These are phyloP conservation scores for Penicillium pancosmium DNA, from an alignment of 495 filamentous ascomycete species.

Conservation along the genomic window DNA sequence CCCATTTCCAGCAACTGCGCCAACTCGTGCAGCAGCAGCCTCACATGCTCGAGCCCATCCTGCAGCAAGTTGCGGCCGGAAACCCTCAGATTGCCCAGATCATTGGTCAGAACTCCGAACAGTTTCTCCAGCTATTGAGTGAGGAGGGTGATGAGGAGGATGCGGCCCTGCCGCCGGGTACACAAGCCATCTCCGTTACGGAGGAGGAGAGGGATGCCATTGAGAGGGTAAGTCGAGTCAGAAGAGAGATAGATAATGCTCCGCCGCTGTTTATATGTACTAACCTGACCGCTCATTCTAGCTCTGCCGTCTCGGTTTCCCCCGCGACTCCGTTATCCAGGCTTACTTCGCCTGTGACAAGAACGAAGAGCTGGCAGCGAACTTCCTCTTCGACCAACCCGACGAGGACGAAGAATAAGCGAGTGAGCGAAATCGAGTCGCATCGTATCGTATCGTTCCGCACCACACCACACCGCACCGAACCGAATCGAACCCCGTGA, in stretches of 20 bases:
- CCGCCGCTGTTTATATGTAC: not conserved
- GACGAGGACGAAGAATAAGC: conserved; percentile 75
- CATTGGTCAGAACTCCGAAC: conserved; percentile 87
- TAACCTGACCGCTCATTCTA: conserved; percentile 48
- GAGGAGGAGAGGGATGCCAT: conserved; percentile 97
- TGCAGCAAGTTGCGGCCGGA: conserved; percentile 93
- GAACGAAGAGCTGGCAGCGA: conserved; percentile 96
- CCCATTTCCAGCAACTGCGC: conserved; percentile 95
- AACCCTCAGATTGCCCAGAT: conserved; percentile 92
- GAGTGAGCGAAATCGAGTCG: not conserved
- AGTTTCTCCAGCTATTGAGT: conserved; percentile 84
- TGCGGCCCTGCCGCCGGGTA: conserved; percentile 79
- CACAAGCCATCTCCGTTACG: conserved; percentile 87
- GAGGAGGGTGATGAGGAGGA: conserved; percentile 74
- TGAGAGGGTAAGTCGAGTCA: conserved; percentile 73
- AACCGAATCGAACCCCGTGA: not conserved
- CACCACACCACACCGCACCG: too few species aligned
- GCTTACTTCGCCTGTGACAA: conserved; percentile 99
- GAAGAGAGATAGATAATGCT: too few species aligned
- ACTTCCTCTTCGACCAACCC: conserved; percentile 96
- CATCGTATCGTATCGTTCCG: too few species aligned
- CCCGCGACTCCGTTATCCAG: conserved; percentile 91
- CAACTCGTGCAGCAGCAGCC: conserved; percentile 97
- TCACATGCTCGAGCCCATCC: conserved; percentile 95
- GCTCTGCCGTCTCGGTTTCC: conserved; percentile 90